phyloP scores from a whole-genome alignment of 768 basidiomycete genomes.

The Calvatia gigantea region DNA sequence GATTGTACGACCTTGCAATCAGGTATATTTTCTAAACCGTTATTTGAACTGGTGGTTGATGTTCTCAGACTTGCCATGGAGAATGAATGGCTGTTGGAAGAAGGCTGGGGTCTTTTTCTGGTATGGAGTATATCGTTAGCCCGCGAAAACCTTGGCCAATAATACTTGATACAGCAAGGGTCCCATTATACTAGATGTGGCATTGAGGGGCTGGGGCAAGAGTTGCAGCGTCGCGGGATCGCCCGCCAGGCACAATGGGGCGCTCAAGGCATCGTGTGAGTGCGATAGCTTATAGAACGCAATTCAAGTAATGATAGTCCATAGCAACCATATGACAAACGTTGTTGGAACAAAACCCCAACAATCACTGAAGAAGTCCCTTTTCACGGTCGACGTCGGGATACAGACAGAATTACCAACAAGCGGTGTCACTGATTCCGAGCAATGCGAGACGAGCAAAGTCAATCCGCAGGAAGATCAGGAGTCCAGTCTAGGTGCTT shows the following conservation, averaged over 20 bases:
- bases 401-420: constrained; percentile 54
- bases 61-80: constrained; percentile 51
- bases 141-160: constrained; percentile 1
- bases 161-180: constrained; percentile 48
- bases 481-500: constrained; percentile 54
- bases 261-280: constrained; percentile 68
- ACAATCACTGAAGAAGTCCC: constrained; percentile 47
- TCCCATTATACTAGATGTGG: constrained; percentile 63
- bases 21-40: constrained; percentile 38
- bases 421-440: constrained; percentile 22
- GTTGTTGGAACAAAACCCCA: constrained; percentile 42
- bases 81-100: constrained; percentile 70
- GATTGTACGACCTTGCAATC: constrained; percentile 66
- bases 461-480: constrained; percentile 44
- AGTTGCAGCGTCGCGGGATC: constrained; percentile 65
- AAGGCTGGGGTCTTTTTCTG: constrained; percentile 65
- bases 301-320: not conserved
- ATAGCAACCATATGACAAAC: constrained; percentile 49
- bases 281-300: constrained; percentile 5
- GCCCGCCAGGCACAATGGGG: constrained; percentile 69
- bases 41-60: not conserved
- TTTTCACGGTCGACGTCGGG: constrained; percentile 58
- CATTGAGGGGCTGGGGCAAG: constrained; percentile 62
- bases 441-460: constrained; percentile 26
- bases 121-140: constrained; percentile 27